phyloP scores from a whole-genome alignment of 2,329 filamentous ascomycete genomes.

The Cytospora paraplurivora region DNA sequence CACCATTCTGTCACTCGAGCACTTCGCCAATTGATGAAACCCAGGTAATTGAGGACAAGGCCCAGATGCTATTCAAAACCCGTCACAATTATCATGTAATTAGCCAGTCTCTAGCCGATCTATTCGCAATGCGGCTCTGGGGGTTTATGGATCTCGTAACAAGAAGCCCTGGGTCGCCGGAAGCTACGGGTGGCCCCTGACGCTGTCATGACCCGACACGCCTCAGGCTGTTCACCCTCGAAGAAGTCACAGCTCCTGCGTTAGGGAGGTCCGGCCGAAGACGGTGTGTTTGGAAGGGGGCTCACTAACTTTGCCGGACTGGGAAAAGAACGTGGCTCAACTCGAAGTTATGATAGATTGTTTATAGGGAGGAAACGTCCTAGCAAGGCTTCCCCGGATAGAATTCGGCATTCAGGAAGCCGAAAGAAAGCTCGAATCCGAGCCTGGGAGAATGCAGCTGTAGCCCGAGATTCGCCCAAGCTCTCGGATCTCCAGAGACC shows the following conservation, averaged over 20 bases:
- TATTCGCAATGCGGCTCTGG: not conserved
- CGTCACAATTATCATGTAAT: no score
- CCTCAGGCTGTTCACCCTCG: not conserved
- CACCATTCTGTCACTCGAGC: no score
- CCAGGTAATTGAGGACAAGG: no score
- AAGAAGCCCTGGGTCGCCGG: not conserved
- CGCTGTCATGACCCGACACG: slow-evolving; percentile 8
- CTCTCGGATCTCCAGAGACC: not conserved
- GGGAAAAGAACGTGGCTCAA: not conserved
- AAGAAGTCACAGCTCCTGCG: not conserved
- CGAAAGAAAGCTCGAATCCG: not conserved
- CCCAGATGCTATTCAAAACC: no score
- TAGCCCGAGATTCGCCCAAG: not conserved
- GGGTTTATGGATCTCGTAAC: not conserved
- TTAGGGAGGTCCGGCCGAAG: not conserved
- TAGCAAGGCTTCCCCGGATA: not conserved
- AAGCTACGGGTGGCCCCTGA: slow-evolving; percentile 19
- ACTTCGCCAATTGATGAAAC: no score
- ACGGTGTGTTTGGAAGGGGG: not conserved
- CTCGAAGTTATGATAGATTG: not conserved
- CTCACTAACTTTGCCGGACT: not conserved
- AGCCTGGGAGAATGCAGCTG: not conserved
- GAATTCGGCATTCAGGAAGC: not conserved
- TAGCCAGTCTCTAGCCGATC: no score
- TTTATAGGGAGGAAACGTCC: not conserved